phyloP scores from a whole-genome alignment of 345 rosid genomes.

The Geranium rotundifolium region DNA sequence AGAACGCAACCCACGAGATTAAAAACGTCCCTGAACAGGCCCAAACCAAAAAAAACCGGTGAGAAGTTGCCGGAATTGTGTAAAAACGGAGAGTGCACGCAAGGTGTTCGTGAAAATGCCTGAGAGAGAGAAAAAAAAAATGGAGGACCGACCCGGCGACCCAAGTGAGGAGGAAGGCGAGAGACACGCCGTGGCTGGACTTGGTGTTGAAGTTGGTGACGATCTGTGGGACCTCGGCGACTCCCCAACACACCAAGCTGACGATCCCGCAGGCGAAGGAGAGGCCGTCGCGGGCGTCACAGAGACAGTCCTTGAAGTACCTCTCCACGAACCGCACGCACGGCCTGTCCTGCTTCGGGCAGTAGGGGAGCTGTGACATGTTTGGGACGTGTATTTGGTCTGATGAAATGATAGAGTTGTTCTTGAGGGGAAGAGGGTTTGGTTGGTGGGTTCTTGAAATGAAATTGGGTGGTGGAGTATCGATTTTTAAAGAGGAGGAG shows the following conservation, averaged over 20 bases:
- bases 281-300: conserved; percentile 56
- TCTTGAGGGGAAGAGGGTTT: no score
- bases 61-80: neutral
- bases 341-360: conserved; percentile 18
- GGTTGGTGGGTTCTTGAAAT: no score
- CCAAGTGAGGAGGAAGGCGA: conserved; percentile 87
- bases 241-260: conserved; percentile 75
- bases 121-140: neutral
- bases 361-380: neutral
- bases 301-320: conserved; percentile 79
- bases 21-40: conserved; percentile 61
- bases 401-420: no score
- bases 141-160: conserved; percentile 53
- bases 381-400: no score
- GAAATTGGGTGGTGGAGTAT: no score
- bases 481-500: neutral
- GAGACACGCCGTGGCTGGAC: conserved; percentile 93
- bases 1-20: conserved; percentile 85
- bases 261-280: conserved; percentile 60
- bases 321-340: conserved; percentile 67
- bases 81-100: neutral
- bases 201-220: conserved; percentile 81
- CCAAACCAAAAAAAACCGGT: neutral
- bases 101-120: neutral
- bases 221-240: conserved; percentile 92